A percentile compares a stretch with the other conserved stretches of the same genome.
These are phyloP conservation scores for Candida nemodendra DNA, from an alignment of 805 yeast genomes.

Conservation along the genomic window DNA sequence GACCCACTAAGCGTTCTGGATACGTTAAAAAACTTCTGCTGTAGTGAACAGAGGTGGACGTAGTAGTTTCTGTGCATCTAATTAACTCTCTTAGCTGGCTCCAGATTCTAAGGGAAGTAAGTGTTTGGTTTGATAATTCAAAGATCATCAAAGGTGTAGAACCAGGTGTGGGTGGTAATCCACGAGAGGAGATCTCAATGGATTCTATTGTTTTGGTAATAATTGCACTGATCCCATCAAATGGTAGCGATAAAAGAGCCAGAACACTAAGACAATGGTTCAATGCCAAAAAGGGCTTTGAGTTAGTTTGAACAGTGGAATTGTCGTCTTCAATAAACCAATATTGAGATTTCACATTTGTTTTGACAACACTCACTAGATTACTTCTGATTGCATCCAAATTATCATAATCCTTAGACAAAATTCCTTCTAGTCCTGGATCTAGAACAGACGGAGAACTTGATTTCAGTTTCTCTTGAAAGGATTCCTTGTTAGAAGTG, in stretches of 20 bases:
- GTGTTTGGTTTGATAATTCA: slow-evolving; percentile 60
- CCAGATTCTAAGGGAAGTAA: slow-evolving; percentile 56
- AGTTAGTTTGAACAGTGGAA: slow-evolving; percentile 13
- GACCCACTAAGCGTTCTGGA: slow-evolving; percentile 31
- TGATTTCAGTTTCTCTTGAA: slow-evolving; percentile 18
- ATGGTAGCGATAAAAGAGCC: slow-evolving; percentile 28
- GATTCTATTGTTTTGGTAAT: slow-evolving; percentile 60
- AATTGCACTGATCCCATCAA: slow-evolving; percentile 30
- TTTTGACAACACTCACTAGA: slow-evolving; percentile 20
- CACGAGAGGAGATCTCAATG: slow-evolving; percentile 64
- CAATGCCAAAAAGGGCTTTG: slow-evolving; percentile 25
- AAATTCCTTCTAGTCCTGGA: slow-evolving; percentile 10
- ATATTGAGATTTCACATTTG: slow-evolving; percentile 23
- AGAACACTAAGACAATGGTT: slow-evolving; percentile 24
- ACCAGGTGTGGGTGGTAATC: slow-evolving; percentile 34
- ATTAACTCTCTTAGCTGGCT: slow-evolving; percentile 34
- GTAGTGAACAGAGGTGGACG: slow-evolving; percentile 14
- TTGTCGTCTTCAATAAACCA: slow-evolving; percentile 29
- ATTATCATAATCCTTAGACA: slow-evolving; percentile 4
- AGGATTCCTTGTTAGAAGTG: slow-evolving; percentile 39
- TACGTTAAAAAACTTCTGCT: slow-evolving; percentile 23
- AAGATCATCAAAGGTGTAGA: slow-evolving; percentile 42
- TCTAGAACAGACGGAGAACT: slow-evolving; percentile 11
- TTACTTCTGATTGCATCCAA: slow-evolving; percentile 22
- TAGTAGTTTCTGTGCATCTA: slow-evolving; percentile 24